These are phyloP conservation scores for Malassezia arunalokei DNA, from an alignment of 1,284 basidiomycete species.

Conservation along the genomic window DNA sequence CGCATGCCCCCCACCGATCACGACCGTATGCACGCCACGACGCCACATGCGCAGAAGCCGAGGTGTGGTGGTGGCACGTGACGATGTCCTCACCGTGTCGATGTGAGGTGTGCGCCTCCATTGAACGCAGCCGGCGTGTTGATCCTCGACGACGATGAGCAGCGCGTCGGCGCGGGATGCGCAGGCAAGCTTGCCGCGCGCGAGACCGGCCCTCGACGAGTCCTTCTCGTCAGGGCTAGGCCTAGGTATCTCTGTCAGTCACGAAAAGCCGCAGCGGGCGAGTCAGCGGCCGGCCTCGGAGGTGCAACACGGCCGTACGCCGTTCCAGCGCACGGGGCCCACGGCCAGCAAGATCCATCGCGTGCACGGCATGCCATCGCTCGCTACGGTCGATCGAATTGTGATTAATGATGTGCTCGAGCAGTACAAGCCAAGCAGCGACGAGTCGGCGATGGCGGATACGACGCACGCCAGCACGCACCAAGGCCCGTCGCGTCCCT, in stretches of 20 bases:
- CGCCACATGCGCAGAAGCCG: neutral
- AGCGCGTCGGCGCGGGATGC: conserved; percentile 1
- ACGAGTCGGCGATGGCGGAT: conserved; percentile 3
- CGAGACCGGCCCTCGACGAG: neutral
- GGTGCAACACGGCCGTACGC: neutral
- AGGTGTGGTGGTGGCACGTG: no score
- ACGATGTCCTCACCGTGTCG: neutral
- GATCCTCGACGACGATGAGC: neutral
- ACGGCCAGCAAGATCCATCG: neutral
- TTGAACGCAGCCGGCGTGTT: neutral
- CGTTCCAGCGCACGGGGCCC: conserved; percentile 2
- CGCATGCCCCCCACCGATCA: conserved; percentile 83
- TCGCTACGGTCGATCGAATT: conserved; percentile 9
- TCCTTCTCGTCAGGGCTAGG: neutral
- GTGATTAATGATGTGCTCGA: conserved; percentile 15
- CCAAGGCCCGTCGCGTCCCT: neutral
- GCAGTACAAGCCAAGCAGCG: conserved; percentile 11
- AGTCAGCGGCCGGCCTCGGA: neutral
- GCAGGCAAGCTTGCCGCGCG: neutral
- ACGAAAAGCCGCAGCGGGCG: neutral
- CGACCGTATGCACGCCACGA: conserved; percentile 53
- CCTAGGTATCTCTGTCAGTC: conserved; percentile 6
- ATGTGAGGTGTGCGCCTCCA: neutral
- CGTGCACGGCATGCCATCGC: conserved; percentile 7
- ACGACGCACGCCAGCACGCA: conserved; percentile 3